phyloP scores from a whole-genome alignment of 441 rosid genomes.

The Gossypium gossypioides region DNA sequence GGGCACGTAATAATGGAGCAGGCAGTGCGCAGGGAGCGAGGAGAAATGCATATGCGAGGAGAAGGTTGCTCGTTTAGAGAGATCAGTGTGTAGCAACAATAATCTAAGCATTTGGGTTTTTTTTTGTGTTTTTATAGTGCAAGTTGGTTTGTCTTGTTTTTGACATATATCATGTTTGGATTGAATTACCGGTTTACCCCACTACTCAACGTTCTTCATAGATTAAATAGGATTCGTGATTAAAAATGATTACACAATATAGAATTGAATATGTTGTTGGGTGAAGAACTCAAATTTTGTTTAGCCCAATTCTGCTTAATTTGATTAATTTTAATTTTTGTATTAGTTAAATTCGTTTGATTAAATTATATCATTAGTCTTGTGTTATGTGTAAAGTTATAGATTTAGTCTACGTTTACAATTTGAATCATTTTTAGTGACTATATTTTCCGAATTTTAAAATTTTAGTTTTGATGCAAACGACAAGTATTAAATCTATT shows the following conservation, averaged over 20 bases:
- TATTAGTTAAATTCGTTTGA: not conserved
- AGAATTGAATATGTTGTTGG: no score
- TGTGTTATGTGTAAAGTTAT: no score
- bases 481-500: no score
- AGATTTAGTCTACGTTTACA: no score
- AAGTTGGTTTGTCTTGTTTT: not conserved
- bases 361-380: not conserved
- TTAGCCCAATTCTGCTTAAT: no score
- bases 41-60: conserved; percentile 10
- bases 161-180: not conserved
- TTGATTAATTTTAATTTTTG: not conserved
- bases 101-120: not conserved
- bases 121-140: not conserved
- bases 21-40: conserved; percentile 17
- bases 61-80: not conserved
- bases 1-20: conserved; percentile 19
- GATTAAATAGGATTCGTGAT: no score
- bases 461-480: no score
- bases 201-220: not conserved
- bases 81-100: not conserved
- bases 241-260: no score
- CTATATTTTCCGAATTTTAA: no score
- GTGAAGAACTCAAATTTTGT: no score
- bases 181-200: not conserved
- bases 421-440: no score